Percentiles rank a stretch among this genome's conserved stretches.
Conservation (phyloP, 225 moss, liverwort and hornwort genomes). For the Sphagnum tenellum region DNA sequence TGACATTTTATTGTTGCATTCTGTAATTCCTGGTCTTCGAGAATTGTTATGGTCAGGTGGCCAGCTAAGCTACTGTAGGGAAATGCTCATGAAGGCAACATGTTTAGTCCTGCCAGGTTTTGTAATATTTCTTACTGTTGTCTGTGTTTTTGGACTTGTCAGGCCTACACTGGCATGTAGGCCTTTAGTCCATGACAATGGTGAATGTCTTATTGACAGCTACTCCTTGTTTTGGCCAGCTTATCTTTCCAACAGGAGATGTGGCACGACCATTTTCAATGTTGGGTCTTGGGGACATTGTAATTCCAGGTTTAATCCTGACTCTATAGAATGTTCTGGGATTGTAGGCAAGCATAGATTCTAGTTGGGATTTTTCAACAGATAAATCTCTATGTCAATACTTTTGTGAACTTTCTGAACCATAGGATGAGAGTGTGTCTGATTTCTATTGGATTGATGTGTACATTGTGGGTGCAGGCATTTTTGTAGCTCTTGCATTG, state of each 20-base stretch:
- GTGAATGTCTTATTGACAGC: neutral
- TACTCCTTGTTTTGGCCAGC: conserved; percentile 24
- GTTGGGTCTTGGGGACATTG: conserved; percentile 99
- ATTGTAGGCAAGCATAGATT: no score
- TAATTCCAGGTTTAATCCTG: conserved; percentile 70
- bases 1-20: neutral
- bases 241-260: conserved; percentile 98
- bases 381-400: no score
- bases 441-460: neutral
- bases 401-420: no score
- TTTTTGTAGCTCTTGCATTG: conserved; percentile 95
- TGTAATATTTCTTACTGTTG: no score
- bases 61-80: neutral
- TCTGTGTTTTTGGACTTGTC: no score
- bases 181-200: neutral
- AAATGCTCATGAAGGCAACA: neutral
- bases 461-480: conserved; percentile 36
- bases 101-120: neutral
- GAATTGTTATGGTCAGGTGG: no score
- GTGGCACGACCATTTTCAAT: conserved; percentile 77
- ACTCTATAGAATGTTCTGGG: no score
- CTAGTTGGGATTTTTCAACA: no score
- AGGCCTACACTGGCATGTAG: neutral
- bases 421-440: no score
- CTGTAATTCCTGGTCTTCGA: conserved; percentile 6